phyloP scores from a whole-genome alignment of 1,284 basidiomycete species.

The Earliella scabrosa region DNA sequence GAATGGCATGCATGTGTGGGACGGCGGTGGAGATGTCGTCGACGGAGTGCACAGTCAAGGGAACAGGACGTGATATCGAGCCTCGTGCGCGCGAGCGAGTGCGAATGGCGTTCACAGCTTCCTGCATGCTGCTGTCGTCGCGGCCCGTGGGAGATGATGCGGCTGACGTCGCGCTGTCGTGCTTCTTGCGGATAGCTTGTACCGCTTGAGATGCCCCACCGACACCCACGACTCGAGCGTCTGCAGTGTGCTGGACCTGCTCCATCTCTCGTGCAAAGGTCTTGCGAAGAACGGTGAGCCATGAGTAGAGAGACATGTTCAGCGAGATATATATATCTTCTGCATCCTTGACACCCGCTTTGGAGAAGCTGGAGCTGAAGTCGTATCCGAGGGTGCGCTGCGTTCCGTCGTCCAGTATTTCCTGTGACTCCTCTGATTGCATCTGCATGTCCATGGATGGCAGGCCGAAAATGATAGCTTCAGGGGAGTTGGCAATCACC shows the following conservation, averaged over 20 bases:
- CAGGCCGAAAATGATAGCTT: constrained; percentile 76
- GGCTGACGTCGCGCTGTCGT: constrained; percentile 12
- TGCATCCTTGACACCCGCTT: constrained; percentile 53
- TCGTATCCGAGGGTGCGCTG: constrained; percentile 60
- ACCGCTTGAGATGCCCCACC: constrained; percentile 4
- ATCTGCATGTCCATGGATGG: constrained; percentile 82
- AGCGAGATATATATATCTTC: constrained; percentile 83
- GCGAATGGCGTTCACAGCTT: not conserved
- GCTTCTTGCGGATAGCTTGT: constrained; percentile 28
- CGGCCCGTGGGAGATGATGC: not conserved
- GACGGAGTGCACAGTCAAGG: constrained; percentile 12
- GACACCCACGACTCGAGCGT: constrained; percentile 43
- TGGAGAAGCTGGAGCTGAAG: constrained; percentile 72
- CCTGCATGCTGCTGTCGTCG: constrained; percentile 1
- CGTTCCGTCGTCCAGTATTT: constrained; percentile 35
- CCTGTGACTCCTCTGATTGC: constrained; percentile 61
- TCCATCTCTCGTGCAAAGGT: constrained; percentile 76
- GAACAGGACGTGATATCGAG: constrained; percentile 18
- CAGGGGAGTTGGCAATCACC: constrained; percentile 59
- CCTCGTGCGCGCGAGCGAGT: constrained; percentile 16
- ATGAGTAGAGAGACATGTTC: constrained; percentile 79
- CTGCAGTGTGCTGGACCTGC: constrained; percentile 63
- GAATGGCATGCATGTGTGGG: constrained; percentile 4
- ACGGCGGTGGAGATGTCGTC: constrained; percentile 8
- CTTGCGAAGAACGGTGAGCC: constrained; percentile 77